Evolutionary conservation across 116 monocot genomes (phyloP), one percentile per base, ranked within the genome.

Genomic region (Zostera marina): DNA sequence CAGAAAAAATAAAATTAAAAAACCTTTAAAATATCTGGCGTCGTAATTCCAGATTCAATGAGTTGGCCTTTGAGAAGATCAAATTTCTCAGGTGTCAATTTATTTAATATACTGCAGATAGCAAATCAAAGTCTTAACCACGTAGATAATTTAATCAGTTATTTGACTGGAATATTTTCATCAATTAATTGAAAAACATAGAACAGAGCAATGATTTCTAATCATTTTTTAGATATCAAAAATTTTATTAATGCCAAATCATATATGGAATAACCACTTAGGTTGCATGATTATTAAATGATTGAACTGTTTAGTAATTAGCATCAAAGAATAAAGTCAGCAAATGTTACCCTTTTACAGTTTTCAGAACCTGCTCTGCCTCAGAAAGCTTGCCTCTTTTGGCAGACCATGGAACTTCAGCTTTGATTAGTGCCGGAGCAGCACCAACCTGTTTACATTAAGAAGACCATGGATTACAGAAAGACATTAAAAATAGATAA

Each of bases 41-140:
- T 79, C 10, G 85, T 94, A 14, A 94, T 94, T 60, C 81, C 88
- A 44, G 88, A 60, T 61, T 94, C 85, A 44, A 94, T 82, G 22
- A 93, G 53, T 55, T 93, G 93, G 5, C 77, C 93, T 69, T 93
- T 93, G 22, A 93, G 93, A 62, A 94, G 20, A 78, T 94, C 94
- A 73, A 82, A 94, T 63, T 94, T 94, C 71, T 94, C 94, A 25
- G 94, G 94, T 21, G 94, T 94, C 64, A 94, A 56, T 62, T 94
- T 94, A 74, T 94, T 94, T 43, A 94, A 66, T 42, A 94, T 94
- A 70, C 94, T 94, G 79, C 58, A 62, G 20, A 43, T 48, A 62
- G 53, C 14, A 62, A 52, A 48, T 10, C 39, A 52, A 63, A 59
- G 45, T 5, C 70, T 47, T 44, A 52, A n/a, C n/a, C n/a, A n/a